Percentiles rank a stretch among this genome's conserved stretches.
Evolutionary conservation across 179 eudicot species (phyloP).

Genomic region (Spinacia oleracea): DNA sequence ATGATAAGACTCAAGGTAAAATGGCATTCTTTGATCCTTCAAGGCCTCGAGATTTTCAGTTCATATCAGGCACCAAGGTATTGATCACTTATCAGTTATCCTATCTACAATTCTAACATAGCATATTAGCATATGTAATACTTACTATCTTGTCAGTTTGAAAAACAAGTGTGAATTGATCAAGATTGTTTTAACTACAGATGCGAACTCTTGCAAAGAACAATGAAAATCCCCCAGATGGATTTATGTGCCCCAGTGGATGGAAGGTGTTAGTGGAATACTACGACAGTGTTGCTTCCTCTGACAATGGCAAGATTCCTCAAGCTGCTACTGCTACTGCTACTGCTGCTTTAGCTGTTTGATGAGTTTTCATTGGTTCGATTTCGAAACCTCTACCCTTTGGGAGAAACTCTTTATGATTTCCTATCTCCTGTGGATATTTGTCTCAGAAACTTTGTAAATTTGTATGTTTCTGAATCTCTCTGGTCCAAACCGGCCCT

Average conservation of each 20-base stretch:
- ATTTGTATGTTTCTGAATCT: constrained; percentile 1
- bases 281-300: constrained; percentile 53
- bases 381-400: not conserved
- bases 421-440: constrained; percentile 19
- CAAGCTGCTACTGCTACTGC: constrained; percentile 57
- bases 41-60: constrained; percentile 86
- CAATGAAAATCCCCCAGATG: constrained; percentile 78
- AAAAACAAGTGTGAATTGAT: not conserved
- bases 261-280: constrained; percentile 85
- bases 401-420: constrained; percentile 27
- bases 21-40: constrained; percentile 97
- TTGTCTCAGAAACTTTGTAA: constrained; percentile 20
- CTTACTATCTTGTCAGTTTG: not conserved
- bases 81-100: too few relatives aligned
- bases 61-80: constrained; percentile 96
- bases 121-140: too few relatives aligned
- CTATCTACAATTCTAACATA: not conserved
- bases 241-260: constrained; percentile 91
- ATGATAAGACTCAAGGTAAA: constrained; percentile 75
- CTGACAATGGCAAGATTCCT: constrained; percentile 53
- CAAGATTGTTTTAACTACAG: constrained; percentile 31
- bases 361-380: not conserved
- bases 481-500: constrained; percentile 1
- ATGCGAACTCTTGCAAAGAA: constrained; percentile 83
- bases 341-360: constrained; percentile 26